Conservation (phyloP, 2,329 filamentous ascomycete species). For the Xylariaceae sp. region DNA sequence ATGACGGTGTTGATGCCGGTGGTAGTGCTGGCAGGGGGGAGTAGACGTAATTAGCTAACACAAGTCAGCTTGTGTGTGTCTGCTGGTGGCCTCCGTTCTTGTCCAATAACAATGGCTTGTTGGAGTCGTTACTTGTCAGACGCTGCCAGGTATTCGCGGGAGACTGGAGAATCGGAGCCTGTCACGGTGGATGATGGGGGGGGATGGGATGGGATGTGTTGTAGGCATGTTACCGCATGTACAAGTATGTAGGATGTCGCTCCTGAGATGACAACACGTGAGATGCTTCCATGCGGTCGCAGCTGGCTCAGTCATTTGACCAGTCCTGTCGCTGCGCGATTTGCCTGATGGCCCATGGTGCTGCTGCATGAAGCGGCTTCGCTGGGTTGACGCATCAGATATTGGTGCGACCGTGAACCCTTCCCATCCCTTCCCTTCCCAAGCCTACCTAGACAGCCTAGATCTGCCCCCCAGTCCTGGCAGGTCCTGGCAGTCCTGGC, state of each 20-base stretch:
- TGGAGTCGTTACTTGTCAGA: background rate
- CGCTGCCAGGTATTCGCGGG: no score
- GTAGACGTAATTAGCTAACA: conserved; percentile 1
- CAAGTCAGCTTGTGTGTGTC: background rate
- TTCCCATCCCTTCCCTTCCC: background rate
- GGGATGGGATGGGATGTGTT: background rate
- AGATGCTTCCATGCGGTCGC: conserved; percentile 11
- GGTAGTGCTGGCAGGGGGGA: background rate
- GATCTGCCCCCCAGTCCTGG: background rate
- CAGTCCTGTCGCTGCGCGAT: conserved; percentile 14
- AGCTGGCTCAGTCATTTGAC: conserved; percentile 17
- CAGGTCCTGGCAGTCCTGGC: background rate
- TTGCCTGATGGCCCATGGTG: conserved; percentile 13
- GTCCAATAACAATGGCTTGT: background rate
- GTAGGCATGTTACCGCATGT: background rate
- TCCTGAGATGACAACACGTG: conserved; percentile 14
- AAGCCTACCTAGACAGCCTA: background rate
- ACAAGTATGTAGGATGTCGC: background rate
- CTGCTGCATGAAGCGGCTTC: conserved; percentile 14
- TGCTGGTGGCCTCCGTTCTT: background rate
- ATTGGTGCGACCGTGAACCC: conserved; percentile 9
- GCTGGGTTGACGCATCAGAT: conserved; percentile 11
- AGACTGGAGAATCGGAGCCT: no score
- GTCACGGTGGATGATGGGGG: no score
- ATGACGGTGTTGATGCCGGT: no score